These are phyloP conservation scores for Metarhizium sp. DNA, from an alignment of 2,329 filamentous ascomycete species.

Conservation along the genomic window DNA sequence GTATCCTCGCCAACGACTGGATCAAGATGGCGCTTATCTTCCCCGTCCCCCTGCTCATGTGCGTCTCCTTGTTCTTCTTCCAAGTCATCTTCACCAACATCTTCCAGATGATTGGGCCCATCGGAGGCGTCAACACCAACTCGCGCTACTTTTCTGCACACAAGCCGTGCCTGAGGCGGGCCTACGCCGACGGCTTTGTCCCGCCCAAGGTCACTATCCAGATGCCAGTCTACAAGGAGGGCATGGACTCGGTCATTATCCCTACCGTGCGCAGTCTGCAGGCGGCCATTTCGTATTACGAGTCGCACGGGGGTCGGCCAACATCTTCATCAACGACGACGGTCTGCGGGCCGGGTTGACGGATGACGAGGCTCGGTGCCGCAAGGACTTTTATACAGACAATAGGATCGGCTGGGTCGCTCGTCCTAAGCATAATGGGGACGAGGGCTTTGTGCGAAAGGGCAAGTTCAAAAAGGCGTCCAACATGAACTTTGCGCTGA, in stretches of 20 bases:
- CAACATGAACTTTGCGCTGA: slow-evolving; percentile 66
- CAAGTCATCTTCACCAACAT: slow-evolving; percentile 28
- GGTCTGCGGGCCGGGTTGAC: slow-evolving; percentile 45
- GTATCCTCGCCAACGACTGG: slow-evolving; percentile 27
- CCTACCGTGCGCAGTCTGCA: slow-evolving; percentile 39
- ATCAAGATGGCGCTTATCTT: slow-evolving; percentile 25
- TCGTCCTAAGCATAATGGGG: slow-evolving; percentile 35
- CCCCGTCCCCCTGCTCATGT: slow-evolving; percentile 26
- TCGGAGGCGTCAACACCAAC: slow-evolving; percentile 32
- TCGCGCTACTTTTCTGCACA: slow-evolving; percentile 34
- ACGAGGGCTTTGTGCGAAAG: slow-evolving; percentile 39
- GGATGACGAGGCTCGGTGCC: slow-evolving; percentile 27
- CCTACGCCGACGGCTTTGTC: slow-evolving; percentile 20
- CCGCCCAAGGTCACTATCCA: slow-evolving; percentile 24
- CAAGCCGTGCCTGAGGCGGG: slow-evolving; percentile 22
- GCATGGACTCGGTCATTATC: slow-evolving; percentile 32
- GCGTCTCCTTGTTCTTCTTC: slow-evolving; percentile 31
- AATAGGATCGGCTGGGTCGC: slow-evolving; percentile 38
- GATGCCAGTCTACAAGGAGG: slow-evolving; percentile 33
- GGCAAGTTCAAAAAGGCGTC: slow-evolving; percentile 68
- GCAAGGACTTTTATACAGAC: slow-evolving; percentile 39
- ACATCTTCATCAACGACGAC: slow-evolving; percentile 54
- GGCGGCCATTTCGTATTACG: slow-evolving; percentile 39
- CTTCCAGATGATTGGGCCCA: slow-evolving; percentile 39
- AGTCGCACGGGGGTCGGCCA: slow-evolving; percentile 33